These are phyloP conservation scores for Hericium erinaceus DNA, from an alignment of 768 basidiomycete species.

Conservation along the genomic window DNA sequence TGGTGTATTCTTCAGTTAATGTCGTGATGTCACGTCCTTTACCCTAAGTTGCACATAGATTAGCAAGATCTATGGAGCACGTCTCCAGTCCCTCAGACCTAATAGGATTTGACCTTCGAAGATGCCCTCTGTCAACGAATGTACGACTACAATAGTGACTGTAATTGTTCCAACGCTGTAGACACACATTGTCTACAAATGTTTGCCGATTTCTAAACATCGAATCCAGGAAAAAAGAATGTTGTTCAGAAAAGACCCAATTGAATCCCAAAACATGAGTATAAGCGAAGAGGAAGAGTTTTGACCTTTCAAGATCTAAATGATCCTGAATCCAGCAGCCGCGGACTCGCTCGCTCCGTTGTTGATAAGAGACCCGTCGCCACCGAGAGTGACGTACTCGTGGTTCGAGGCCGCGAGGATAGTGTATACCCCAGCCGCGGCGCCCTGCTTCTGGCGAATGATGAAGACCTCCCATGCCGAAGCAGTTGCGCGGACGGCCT, in stretches of 20 bases:
- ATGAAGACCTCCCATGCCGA: conserved; percentile 24
- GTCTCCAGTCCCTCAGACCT: no score
- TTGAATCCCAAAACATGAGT: neutral
- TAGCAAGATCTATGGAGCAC: no score
- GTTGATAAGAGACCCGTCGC: conserved; percentile 21
- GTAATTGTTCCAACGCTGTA: no score
- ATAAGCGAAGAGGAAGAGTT: neutral
- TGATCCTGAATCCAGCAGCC: conserved; percentile 19
- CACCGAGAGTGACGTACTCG: conserved; percentile 20
- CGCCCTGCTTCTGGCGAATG: conserved; percentile 18
- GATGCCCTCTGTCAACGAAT: no score
- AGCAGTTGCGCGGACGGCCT: conserved; percentile 20
- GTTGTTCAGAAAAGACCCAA: neutral
- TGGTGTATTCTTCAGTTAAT: no score
- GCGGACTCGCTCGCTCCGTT: conserved; percentile 17
- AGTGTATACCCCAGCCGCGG: conserved; percentile 21
- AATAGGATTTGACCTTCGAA: no score
- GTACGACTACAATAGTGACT: no score
- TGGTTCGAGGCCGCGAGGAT: conserved; percentile 25
- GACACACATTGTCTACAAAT: no score
- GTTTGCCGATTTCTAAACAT: neutral
- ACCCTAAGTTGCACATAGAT: no score
- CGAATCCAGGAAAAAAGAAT: neutral
- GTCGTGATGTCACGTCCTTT: no score
- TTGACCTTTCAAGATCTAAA: neutral